A percentile compares a stretch with the other conserved stretches of the same genome.
phyloP scores from a whole-genome alignment of 345 rosid species.

The Fremontodendron californicum region DNA sequence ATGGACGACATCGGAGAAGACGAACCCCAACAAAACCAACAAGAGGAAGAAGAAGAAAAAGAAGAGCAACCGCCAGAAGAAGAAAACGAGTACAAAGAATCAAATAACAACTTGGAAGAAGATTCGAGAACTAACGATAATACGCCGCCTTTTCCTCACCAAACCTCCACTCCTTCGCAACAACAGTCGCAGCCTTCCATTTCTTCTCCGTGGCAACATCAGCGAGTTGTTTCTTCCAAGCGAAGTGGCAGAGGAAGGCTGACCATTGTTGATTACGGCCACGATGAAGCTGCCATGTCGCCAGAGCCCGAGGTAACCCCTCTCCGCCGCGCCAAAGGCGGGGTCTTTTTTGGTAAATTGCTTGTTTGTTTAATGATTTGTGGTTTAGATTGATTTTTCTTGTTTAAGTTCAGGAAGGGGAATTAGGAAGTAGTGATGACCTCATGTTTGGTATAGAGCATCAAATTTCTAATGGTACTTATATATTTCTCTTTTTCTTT shows the following conservation, averaged over 20 bases:
- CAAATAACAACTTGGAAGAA: conserved; percentile 28
- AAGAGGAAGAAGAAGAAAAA: conserved; percentile 21
- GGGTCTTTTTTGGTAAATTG: no score
- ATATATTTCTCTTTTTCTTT: not conserved
- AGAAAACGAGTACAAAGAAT: conserved; percentile 29
- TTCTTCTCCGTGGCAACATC: conserved; percentile 23
- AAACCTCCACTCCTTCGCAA: conserved; percentile 24
- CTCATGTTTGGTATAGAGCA: conserved; percentile 21
- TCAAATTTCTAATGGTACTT: conserved; percentile 33
- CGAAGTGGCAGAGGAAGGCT: conserved; percentile 37
- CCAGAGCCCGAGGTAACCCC: conserved; percentile 54
- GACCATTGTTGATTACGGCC: conserved; percentile 64
- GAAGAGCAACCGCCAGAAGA: conserved; percentile 24
- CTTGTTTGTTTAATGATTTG: not conserved
- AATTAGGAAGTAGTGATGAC: conserved; percentile 21
- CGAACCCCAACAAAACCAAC: not conserved
- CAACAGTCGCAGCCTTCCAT: conserved; percentile 18
- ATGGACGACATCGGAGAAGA: conserved; percentile 60
- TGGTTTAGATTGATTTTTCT: conserved; percentile 9
- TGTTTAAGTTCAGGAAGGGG: conserved; percentile 46
- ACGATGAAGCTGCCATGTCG: conserved; percentile 65
- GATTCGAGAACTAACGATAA: conserved; percentile 28
- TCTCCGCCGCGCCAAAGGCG: not conserved
- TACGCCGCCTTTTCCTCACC: conserved; percentile 16
- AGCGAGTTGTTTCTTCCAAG: conserved; percentile 7